Evolutionary conservation across 805 yeast genomes (phyloP).

Genomic region (Pichia exigua): DNA sequence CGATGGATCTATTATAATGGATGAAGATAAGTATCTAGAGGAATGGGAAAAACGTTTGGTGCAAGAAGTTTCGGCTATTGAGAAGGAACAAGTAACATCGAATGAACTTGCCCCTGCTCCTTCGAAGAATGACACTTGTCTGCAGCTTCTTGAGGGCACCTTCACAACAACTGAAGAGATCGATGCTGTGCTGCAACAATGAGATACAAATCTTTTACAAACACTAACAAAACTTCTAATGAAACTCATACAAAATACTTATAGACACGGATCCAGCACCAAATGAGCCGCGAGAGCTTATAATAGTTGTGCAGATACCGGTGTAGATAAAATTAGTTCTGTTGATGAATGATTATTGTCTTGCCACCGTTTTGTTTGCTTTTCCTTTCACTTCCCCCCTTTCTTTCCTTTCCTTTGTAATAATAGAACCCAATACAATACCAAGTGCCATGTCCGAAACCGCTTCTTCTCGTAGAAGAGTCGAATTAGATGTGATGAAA

Average conservation of each 20-base stretch:
- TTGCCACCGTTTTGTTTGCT: not conserved
- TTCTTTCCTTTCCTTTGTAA: not conserved
- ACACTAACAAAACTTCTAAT: too few relatives aligned
- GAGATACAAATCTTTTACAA: not conserved
- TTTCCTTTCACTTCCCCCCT: not conserved
- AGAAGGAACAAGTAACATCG: not conserved
- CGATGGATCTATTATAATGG: conserved; percentile 6
- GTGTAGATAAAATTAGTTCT: not conserved
- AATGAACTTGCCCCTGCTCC: not conserved
- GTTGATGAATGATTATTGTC: not conserved
- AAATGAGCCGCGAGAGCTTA: not conserved
- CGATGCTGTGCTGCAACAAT: not conserved
- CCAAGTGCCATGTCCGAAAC: not conserved
- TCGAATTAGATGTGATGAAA: conserved; percentile 95
- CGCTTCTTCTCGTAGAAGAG: conserved; percentile 54
- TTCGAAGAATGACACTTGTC: not conserved
- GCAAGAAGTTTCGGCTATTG: not conserved
- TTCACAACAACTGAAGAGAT: not conserved
- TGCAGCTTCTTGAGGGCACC: not conserved
- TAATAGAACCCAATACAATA: not conserved
- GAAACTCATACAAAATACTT: too few relatives aligned
- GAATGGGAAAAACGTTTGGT: not conserved
- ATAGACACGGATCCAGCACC: not conserved
- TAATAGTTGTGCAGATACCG: not conserved
- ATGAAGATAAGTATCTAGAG: conserved; percentile 10